Evolutionary conservation across 768 basidiomycete genomes (phyloP).

Genomic region (Leccinum sublutescens): DNA sequence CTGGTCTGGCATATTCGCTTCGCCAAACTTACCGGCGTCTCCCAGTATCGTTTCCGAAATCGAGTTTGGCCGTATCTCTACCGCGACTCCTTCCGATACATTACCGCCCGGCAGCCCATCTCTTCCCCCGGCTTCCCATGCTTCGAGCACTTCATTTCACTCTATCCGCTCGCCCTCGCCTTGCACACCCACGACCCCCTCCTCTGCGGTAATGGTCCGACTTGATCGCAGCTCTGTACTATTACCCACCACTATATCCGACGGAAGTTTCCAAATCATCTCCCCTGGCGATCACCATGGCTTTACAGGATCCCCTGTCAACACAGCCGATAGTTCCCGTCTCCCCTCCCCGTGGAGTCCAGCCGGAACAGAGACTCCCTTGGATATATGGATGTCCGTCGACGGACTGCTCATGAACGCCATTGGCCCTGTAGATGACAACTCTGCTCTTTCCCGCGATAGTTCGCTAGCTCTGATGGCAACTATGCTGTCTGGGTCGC

Average conservation of each 20-base stretch:
- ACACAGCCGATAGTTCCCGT: background rate
- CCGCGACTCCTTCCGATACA: background rate
- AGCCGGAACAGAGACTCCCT: constrained; percentile 1
- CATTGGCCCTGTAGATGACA: constrained; percentile 10
- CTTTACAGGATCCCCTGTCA: constrained; percentile 9
- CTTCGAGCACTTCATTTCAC: constrained; percentile 3
- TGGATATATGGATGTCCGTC: constrained; percentile 26
- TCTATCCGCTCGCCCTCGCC: constrained; percentile 8
- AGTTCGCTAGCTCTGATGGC: background rate
- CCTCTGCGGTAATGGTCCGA: constrained; percentile 11
- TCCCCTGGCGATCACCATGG: constrained; percentile 17
- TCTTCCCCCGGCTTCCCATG: background rate
- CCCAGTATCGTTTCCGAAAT: constrained; percentile 1
- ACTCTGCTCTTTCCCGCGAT: background rate
- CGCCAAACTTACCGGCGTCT: background rate
- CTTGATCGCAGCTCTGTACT: constrained; percentile 25
- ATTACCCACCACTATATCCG: constrained; percentile 25
- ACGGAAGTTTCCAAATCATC: constrained; percentile 23
- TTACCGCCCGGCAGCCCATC: constrained; percentile 9
- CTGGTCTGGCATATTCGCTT: constrained; percentile 18
- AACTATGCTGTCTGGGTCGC: background rate
- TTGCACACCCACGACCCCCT: constrained; percentile 12
- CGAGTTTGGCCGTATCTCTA: background rate
- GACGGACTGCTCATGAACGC: constrained; percentile 20
- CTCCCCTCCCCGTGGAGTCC: constrained; percentile 35